phyloP scores from a whole-genome alignment of 2,329 filamentous ascomycete species.

The Cladosporium sp. region DNA sequence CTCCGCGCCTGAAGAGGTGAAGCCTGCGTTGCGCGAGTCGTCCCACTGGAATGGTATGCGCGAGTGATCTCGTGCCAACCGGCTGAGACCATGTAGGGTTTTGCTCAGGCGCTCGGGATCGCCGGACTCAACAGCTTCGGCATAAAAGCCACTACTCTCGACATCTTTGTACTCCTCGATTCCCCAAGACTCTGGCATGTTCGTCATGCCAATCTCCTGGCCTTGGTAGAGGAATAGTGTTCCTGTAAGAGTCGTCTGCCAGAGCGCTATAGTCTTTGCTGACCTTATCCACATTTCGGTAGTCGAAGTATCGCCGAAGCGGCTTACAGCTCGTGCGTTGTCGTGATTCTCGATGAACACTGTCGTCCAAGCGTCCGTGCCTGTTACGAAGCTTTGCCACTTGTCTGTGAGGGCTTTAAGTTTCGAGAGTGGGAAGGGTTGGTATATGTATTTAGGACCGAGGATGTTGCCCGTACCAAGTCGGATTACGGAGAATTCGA shows the following conservation, averaged over 20 bases:
- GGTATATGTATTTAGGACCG: constrained; percentile 20
- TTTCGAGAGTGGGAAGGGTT: constrained; percentile 12
- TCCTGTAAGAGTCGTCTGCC: constrained; percentile 56
- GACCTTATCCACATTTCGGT: constrained; percentile 32
- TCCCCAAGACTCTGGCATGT: constrained; percentile 57
- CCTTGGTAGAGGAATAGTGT: constrained; percentile 68
- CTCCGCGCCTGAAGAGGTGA: constrained; percentile 50
- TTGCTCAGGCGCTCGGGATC: constrained; percentile 37
- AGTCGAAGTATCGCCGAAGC: constrained; percentile 46
- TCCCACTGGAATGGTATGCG: constrained; percentile 72
- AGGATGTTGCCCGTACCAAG: constrained; percentile 34
- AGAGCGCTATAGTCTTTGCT: constrained; percentile 58
- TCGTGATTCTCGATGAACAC: constrained; percentile 65
- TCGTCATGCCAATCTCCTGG: constrained; percentile 65
- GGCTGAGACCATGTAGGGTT: constrained; percentile 50
- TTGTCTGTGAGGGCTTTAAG: constrained; percentile 13
- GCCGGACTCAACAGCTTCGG: constrained; percentile 30
- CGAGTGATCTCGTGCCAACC: constrained; percentile 64
- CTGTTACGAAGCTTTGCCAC: constrained; percentile 46
- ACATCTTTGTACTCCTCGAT: constrained; percentile 64
- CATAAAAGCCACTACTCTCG: constrained; percentile 44
- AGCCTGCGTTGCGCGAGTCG: constrained; percentile 57
- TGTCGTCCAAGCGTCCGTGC: constrained; percentile 60
- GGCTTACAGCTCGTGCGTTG: constrained; percentile 56
- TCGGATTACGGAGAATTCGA: constrained; percentile 63